phyloP scores from a whole-genome alignment of 2,329 filamentous ascomycete genomes.

The Fusarium buharicum region DNA sequence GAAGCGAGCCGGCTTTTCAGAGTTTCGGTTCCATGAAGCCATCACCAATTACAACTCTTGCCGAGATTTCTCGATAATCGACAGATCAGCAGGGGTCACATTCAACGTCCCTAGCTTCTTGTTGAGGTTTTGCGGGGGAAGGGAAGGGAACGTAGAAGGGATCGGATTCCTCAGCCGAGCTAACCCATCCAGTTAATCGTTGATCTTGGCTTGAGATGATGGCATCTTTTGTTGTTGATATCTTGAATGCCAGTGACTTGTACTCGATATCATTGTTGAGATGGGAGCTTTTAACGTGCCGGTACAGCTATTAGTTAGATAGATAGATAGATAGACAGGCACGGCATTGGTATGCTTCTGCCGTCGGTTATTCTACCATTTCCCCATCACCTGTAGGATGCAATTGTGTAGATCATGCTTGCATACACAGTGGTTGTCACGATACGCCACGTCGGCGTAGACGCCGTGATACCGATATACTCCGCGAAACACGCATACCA shows the following conservation, averaged over 20 bases:
- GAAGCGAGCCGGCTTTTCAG: constrained; percentile 20
- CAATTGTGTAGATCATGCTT: not conserved
- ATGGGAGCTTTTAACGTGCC: too few species aligned
- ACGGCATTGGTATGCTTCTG: not conserved
- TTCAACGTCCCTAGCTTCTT: constrained; percentile 18
- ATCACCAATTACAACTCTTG: constrained; percentile 4
- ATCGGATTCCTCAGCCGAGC: constrained; percentile 18
- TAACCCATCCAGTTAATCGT: constrained; percentile 14
- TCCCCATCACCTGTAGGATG: not conserved
- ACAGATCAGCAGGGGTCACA: constrained; percentile 1
- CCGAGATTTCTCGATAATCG: not conserved
- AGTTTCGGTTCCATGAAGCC: constrained; percentile 4
- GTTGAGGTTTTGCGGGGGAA: constrained; percentile 1
- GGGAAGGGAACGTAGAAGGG: not conserved
- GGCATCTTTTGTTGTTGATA: constrained; percentile 8
- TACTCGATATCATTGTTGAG: constrained; percentile 1
- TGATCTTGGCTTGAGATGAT: constrained; percentile 1
- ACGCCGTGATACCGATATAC: constrained; percentile 24
- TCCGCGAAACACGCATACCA: not conserved
- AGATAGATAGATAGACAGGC: too few species aligned
- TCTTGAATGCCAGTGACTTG: constrained; percentile 8
- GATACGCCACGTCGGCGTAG: constrained; percentile 19
- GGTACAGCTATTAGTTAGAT: too few species aligned
- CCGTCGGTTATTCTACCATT: constrained; percentile 13
- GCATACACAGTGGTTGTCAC: not conserved